Evolutionary conservation across 495 filamentous ascomycete genomes (phyloP), one percentile per base, ranked within the genome.

Genomic region (Trichoderma parareesei): DNA sequence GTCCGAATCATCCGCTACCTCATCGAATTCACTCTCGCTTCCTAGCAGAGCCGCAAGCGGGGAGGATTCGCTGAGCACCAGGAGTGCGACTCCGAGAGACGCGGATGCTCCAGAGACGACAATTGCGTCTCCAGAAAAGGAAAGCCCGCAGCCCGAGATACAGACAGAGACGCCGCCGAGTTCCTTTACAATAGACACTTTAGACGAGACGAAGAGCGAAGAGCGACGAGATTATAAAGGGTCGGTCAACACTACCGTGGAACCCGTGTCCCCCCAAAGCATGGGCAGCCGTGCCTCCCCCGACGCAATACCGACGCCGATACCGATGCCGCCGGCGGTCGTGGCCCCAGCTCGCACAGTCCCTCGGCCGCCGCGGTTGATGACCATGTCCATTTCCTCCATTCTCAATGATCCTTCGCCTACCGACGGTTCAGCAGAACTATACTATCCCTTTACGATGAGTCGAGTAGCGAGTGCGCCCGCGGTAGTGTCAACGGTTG

Each of bases 101-200:
- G 68, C 63, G 0, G 74, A 74, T 46, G 68, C 70, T 20, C 69
- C 60, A 27, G 41, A 74, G 10, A 81, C 78, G 0, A 77, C 79
- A 46, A 75, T 63, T 5, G 81, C 78, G 7, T 74, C 78, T 0
- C 78, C 78, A 0, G 75, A 73, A 14, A 69, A 72, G 9, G 78
- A 79, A 35, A 69, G 71, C 38, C 73, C 76, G 8, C 72, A 70
- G 8, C 69, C 71, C 9, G 44, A 68, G 4, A 65, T 77, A n/a
- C 66, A 72, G 8, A 78, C 79, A n/a, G 65, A 72, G 8, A 78
- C 79, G 0, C 79, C 79, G 3, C 70, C 69, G 5, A 65, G 70
- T 4, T 57, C 16, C 53, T 57, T 27, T 27, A 27, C 53, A 35
- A 27, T 9, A 16, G 14, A 33, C 2, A 5, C 0, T 14, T 14